Conservation (phyloP, 495 filamentous ascomycete species). For the Aspergillus cristatus region DNA sequence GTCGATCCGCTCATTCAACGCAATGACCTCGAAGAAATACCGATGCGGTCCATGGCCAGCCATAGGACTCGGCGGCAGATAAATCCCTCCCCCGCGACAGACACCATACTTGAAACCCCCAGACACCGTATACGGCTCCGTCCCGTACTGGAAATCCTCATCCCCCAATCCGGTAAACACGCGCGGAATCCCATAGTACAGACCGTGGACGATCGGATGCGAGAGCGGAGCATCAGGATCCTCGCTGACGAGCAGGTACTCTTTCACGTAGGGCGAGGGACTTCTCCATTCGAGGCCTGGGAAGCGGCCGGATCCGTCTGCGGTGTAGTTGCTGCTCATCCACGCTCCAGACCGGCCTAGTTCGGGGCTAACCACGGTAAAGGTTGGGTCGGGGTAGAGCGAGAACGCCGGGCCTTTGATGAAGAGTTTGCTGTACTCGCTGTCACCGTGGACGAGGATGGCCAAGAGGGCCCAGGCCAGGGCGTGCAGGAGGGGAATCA, state of each 20-base stretch:
- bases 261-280: constrained; percentile 23
- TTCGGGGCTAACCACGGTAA: constrained; percentile 36
- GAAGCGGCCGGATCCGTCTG: constrained; percentile 32
- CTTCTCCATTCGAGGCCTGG: constrained; percentile 34
- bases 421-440: constrained; percentile 39
- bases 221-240: constrained; percentile 43
- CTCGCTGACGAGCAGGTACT: constrained; percentile 41
- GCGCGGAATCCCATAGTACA: constrained; percentile 36
- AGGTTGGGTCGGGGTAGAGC: constrained; percentile 26
- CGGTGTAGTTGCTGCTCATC: constrained; percentile 30
- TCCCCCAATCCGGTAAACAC: constrained; percentile 24
- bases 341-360: constrained; percentile 31
- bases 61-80: constrained; percentile 31
- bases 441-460: constrained; percentile 24
- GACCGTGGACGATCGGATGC: constrained; percentile 35
- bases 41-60: constrained; percentile 40
- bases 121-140: constrained; percentile 16
- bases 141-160: constrained; percentile 25
- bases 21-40: constrained; percentile 42
- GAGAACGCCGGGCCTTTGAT: constrained; percentile 34
- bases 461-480: constrained; percentile 21
- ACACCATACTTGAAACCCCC: constrained; percentile 40
- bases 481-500: too few relatives aligned
- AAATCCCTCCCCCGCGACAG: constrained; percentile 27
- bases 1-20: constrained; percentile 31